Percentiles rank a stretch among this genome's conserved stretches.
Conservation (phyloP, 1,284 basidiomycete genomes). For the Grifola frondosa region DNA sequence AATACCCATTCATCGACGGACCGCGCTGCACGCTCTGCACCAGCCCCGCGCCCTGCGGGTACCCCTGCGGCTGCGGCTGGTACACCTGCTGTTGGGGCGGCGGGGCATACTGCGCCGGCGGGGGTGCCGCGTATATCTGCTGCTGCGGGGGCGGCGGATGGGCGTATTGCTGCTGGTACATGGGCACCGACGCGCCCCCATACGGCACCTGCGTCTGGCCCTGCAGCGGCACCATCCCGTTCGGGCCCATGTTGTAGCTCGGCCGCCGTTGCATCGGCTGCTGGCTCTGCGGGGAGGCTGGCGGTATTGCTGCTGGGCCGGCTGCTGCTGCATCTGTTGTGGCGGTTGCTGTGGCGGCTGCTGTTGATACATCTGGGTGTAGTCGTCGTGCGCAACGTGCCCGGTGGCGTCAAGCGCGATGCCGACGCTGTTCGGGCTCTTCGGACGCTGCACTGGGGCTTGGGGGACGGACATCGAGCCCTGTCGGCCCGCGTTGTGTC, state of each 20-base stretch:
- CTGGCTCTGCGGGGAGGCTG: slow-evolving; percentile 31
- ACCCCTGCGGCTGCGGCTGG: slow-evolving; percentile 15
- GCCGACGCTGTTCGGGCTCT: slow-evolving; percentile 53
- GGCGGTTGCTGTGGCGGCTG: slow-evolving; percentile 30
- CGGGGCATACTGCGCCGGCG: slow-evolving; percentile 41
- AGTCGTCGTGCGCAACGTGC: slow-evolving; percentile 76
- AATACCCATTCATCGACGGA: slow-evolving; percentile 34
- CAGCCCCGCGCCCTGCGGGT: slow-evolving; percentile 9
- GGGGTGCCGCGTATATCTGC: slow-evolving; percentile 33
- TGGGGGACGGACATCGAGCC: slow-evolving; percentile 28
- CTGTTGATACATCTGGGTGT: slow-evolving; percentile 58
- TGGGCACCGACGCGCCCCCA: slow-evolving; percentile 22
- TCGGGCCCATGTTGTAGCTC: slow-evolving; percentile 23
- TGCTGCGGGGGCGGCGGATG: slow-evolving; percentile 16
- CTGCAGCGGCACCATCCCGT: slow-evolving; percentile 14
- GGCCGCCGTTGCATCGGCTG: slow-evolving; percentile 30
- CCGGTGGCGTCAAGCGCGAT: slow-evolving; percentile 79
- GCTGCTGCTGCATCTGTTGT: slow-evolving; percentile 23
- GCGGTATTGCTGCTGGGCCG: slow-evolving; percentile 25
- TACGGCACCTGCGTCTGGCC: slow-evolving; percentile 23
- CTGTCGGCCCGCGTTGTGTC: slow-evolving; percentile 16
- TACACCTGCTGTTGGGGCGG: slow-evolving; percentile 23
- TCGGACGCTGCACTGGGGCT: slow-evolving; percentile 29
- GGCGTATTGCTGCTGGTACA: slow-evolving; percentile 15
- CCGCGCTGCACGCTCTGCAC: slow-evolving; percentile 7